Percentiles rank a stretch among this genome's conserved stretches.
Evolutionary conservation across 2,329 filamentous ascomycete genomes (phyloP).

Genomic region (Stachybotrys elegans): DNA sequence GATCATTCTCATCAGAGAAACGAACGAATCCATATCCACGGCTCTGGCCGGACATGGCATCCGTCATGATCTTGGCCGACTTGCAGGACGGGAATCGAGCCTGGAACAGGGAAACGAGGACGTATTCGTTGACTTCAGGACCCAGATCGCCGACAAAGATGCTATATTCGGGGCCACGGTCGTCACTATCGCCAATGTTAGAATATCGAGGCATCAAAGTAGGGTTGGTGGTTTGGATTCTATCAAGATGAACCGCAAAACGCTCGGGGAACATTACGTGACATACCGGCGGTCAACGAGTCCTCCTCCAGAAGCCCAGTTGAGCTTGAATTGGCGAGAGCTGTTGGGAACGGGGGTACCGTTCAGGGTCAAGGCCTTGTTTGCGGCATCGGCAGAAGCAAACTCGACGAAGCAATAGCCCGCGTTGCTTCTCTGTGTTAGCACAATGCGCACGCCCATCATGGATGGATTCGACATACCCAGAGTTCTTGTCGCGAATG

Average conservation of each 20-base stretch:
- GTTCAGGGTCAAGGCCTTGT: constrained; percentile 86
- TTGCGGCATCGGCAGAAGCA: constrained; percentile 71
- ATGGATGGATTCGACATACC: too few relatives aligned
- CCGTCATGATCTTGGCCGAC: constrained; percentile 99
- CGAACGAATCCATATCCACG: constrained; percentile 97
- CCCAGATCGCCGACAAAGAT: constrained; percentile 98
- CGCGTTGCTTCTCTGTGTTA: too few relatives aligned
- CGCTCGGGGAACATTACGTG: background rate
- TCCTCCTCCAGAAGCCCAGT: constrained; percentile 97
- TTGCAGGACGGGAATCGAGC: constrained; percentile 95
- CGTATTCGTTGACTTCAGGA: constrained; percentile 97
- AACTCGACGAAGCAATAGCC: constrained; percentile 99
- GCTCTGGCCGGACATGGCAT: constrained; percentile 95
- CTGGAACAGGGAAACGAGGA: constrained; percentile 95
- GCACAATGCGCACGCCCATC: too few relatives aligned
- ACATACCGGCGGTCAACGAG: constrained; percentile 84
- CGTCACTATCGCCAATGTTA: constrained; percentile 62
- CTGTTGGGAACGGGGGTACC: constrained; percentile 90
- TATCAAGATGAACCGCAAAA: background rate
- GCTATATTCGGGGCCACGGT: constrained; percentile 91
- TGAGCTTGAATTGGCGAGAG: constrained; percentile 93
- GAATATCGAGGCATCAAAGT: background rate
- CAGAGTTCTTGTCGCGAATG: constrained; percentile 98
- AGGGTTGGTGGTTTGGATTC: constrained; percentile 1
- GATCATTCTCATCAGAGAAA: constrained; percentile 91